These are phyloP conservation scores for Lipomyces sp. DNA, from an alignment of 805 yeast genomes.

Conservation along the genomic window DNA sequence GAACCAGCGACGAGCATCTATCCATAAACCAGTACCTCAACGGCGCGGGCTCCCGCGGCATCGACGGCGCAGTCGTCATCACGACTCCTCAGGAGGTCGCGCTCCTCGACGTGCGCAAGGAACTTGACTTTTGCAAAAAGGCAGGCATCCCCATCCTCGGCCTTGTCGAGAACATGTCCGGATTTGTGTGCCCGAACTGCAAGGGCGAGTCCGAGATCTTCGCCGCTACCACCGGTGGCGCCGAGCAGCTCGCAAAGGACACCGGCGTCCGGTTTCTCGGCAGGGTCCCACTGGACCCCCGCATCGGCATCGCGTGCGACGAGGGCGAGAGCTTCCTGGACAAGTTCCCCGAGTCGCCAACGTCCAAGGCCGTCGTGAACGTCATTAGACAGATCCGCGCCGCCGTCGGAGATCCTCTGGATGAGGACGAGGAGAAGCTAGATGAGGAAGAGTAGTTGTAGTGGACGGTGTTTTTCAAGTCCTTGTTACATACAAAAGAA, in stretches of 20 bases:
- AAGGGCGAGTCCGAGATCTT: slow-evolving; percentile 86
- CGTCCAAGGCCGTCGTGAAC: slow-evolving; percentile 76
- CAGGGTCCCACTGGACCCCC: slow-evolving; percentile 90
- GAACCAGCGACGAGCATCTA: slow-evolving; percentile 95
- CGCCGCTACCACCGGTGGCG: slow-evolving; percentile 97
- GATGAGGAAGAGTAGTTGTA: slow-evolving; percentile 28
- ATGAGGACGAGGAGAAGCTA: slow-evolving; percentile 36
- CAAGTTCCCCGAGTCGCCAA: slow-evolving; percentile 85
- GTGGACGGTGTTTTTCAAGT: not conserved
- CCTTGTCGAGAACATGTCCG: slow-evolving; percentile 95
- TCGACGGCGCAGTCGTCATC: slow-evolving; percentile 91
- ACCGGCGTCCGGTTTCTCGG: slow-evolving; percentile 77
- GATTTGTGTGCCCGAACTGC: slow-evolving; percentile 95
- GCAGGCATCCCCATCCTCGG: slow-evolving; percentile 86
- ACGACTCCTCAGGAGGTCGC: slow-evolving; percentile 99
- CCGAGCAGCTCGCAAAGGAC: slow-evolving; percentile 76
- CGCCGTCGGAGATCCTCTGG: slow-evolving; percentile 29
- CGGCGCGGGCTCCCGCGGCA: slow-evolving; percentile 84
- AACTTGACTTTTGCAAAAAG: slow-evolving; percentile 88
- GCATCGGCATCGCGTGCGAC: slow-evolving; percentile 89
- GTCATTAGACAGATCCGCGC: slow-evolving; percentile 50
- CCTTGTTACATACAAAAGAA: no score
- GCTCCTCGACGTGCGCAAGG: slow-evolving; percentile 88
- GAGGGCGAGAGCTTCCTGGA: slow-evolving; percentile 81
- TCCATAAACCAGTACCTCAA: slow-evolving; percentile 84